phyloP scores from a whole-genome alignment of 2,329 filamentous ascomycete species.

The Epicoccum sorghinum region DNA sequence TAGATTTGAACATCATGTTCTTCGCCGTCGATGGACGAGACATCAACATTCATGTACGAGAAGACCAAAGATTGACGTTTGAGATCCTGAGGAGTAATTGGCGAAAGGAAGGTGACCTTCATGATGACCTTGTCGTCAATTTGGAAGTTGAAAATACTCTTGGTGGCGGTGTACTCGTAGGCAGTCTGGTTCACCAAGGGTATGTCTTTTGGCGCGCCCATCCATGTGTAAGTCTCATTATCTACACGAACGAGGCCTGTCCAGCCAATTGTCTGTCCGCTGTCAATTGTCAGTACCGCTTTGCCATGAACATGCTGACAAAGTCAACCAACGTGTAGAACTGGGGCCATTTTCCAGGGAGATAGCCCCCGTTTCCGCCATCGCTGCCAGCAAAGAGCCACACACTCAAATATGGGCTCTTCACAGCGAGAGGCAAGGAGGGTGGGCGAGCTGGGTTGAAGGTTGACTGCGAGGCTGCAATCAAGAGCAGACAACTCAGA shows the following conservation, averaged over 20 bases:
- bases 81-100: conserved; percentile 80
- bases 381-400: conserved; percentile 68
- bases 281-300: conserved; percentile 64
- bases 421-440: conserved; percentile 57
- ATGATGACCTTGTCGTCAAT: conserved; percentile 62
- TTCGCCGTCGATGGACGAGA: conserved; percentile 65
- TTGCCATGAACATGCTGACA: not conserved
- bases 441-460: conserved; percentile 69
- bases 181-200: conserved; percentile 74
- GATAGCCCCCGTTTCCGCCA: conserved; percentile 85
- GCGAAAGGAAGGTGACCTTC: conserved; percentile 72
- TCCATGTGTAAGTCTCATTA: conserved; percentile 61
- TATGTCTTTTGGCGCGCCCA: conserved; percentile 70
- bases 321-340: conserved; percentile 67
- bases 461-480: conserved; percentile 51
- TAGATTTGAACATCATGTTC: conserved; percentile 66
- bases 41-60: conserved; percentile 74
- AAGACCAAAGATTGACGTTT: conserved; percentile 80
- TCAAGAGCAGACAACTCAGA: conserved; percentile 26
- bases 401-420: conserved; percentile 58
- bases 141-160: conserved; percentile 42
- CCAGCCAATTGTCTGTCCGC: conserved; percentile 70
- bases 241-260: conserved; percentile 65
- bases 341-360: conserved; percentile 71
- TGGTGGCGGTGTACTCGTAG: conserved; percentile 56